phyloP scores from a whole-genome alignment of 306 rosid genomes.

The Vigna hirtella region DNA sequence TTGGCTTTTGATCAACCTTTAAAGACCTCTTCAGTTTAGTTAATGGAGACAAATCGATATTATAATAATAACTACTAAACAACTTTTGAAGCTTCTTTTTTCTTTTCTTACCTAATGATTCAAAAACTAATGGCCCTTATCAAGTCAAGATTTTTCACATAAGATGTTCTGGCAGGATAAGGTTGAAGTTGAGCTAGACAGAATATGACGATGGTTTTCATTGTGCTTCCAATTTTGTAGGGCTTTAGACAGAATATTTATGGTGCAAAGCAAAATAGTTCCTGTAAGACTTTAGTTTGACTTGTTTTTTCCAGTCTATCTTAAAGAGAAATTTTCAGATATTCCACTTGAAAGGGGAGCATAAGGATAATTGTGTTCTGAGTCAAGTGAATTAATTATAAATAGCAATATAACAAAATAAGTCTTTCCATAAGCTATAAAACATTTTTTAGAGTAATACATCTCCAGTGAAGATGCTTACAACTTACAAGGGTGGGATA shows the following conservation, averaged over 20 bases:
- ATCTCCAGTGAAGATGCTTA: slow-evolving; percentile 46
- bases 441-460: slow-evolving; percentile 40
- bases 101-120: neutral
- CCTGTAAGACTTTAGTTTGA: neutral
- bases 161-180: neutral
- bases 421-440: slow-evolving; percentile 40
- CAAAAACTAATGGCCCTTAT: neutral
- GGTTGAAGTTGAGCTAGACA: neutral
- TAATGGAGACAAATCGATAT: neutral
- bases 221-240: neutral
- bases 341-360: neutral
- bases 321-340: neutral
- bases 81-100: neutral
- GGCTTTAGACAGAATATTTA: neutral
- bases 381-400: slow-evolving; percentile 39
- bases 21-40: neutral
- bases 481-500: slow-evolving; percentile 45
- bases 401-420: slow-evolving; percentile 40
- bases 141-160: neutral
- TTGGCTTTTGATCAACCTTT: neutral
- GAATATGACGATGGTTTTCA: neutral
- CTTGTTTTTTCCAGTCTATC: neutral
- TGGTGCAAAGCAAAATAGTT: slow-evolving; percentile 10
- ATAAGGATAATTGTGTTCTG: neutral
- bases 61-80: neutral